phyloP scores from a whole-genome alignment of 2,329 filamentous ascomycete genomes.

The Penicillium sp. region DNA sequence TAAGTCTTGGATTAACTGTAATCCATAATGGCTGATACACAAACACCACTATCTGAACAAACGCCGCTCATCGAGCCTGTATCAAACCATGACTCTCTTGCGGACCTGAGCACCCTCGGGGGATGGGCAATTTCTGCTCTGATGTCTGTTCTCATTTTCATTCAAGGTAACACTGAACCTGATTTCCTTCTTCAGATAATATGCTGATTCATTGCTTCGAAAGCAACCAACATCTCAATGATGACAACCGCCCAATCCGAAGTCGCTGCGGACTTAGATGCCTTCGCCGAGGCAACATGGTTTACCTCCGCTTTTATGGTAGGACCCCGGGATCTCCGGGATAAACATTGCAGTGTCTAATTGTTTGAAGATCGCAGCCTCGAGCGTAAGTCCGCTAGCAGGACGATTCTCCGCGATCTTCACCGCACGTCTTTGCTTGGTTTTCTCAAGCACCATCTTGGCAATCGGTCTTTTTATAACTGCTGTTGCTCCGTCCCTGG shows the following conservation, averaged over 20 bases:
- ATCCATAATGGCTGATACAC: slow-evolving; percentile 9
- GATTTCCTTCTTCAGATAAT: not conserved
- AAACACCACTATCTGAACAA: slow-evolving; percentile 13
- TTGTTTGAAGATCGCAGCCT: slow-evolving; percentile 52
- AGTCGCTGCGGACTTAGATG: slow-evolving; percentile 72
- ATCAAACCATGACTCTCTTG: slow-evolving; percentile 1
- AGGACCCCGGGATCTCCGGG: not conserved
- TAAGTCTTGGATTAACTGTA: not conserved
- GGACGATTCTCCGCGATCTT: slow-evolving; percentile 75
- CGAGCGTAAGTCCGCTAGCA: slow-evolving; percentile 64
- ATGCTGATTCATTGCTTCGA: not conserved
- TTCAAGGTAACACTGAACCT: slow-evolving; percentile 17
- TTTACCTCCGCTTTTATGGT: slow-evolving; percentile 75
- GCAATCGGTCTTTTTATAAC: slow-evolving; percentile 65
- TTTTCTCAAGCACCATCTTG: slow-evolving; percentile 60
- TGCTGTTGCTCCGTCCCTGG: slow-evolving; percentile 58
- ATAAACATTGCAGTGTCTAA: not conserved
- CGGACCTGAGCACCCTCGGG: slow-evolving; percentile 7
- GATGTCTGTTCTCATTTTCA: slow-evolving; percentile 30
- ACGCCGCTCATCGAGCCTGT: slow-evolving; percentile 14
- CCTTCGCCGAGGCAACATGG: slow-evolving; percentile 73
- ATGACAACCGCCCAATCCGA: slow-evolving; percentile 77
- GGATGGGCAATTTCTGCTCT: slow-evolving; percentile 16
- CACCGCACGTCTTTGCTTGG: slow-evolving; percentile 64
- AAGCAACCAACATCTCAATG: slow-evolving; percentile 71